phyloP scores from a whole-genome alignment of 331 rosid species.

The Quercus lobata region DNA sequence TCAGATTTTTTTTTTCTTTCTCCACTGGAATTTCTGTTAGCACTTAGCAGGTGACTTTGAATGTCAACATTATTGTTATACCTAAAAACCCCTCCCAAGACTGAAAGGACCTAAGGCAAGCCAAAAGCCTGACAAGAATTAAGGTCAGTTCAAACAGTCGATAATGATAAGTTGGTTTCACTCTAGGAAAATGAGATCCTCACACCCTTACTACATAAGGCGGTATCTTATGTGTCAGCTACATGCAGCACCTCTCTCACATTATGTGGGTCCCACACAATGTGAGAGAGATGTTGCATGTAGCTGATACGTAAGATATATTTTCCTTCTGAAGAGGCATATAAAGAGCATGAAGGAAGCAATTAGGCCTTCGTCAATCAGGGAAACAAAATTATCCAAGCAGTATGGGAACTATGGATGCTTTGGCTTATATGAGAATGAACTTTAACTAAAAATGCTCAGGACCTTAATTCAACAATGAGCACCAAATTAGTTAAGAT shows the following conservation, averaged over 20 bases:
- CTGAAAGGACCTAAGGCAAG: neutral
- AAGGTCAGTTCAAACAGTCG: neutral
- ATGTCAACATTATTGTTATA: neutral
- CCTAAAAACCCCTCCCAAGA: neutral
- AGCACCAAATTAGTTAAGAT: neutral
- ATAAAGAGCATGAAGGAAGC: neutral
- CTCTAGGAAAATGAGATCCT: neutral
- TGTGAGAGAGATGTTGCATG: no score
- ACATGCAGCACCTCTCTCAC: no score
- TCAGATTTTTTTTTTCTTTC: neutral
- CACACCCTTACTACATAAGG: neutral
- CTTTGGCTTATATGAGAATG: neutral
- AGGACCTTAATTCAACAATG: neutral
- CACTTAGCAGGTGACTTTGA: neutral
- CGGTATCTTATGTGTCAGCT: no score
- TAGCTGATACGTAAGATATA: no score
- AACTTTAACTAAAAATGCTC: neutral
- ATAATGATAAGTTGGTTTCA: neutral
- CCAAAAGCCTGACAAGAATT: neutral
- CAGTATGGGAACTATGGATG: neutral
- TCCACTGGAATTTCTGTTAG: neutral
- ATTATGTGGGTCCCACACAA: no score
- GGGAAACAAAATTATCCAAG: neutral
- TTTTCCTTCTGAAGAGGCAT: no score
- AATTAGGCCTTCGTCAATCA: neutral